Base-by-base conservation (phyloP, 306 rosid genomes). In the Dalbergia oliveri region DNA sequence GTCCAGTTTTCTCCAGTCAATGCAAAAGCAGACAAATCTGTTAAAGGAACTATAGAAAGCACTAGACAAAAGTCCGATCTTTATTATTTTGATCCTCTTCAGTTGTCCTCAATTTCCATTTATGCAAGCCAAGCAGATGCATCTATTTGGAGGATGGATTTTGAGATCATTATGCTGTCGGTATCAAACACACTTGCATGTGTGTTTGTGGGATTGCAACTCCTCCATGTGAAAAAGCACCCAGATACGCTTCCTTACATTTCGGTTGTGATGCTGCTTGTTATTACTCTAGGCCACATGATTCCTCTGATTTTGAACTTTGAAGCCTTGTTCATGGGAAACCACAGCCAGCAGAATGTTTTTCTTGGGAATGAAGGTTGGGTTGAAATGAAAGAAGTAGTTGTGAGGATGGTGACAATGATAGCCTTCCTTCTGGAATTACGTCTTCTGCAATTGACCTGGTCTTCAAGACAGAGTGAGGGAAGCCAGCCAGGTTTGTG, bases 321-420 rank as follows among this genome's bases (percentile, higher is more conserved):
- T 43, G 91, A 90, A 82, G 94, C 98, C 69, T 56, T 95, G 79
- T 89, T 94, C 75, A 79, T 68, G 75, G 85, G 71, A 53, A 86
- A 81, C 37, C 92, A 50, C 12, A 87, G 78, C 60, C 82, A 56
- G 83, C 89, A 85, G 81, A 86, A 45, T 69, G 58, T 77, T 72
- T 91, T 95, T 83, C 83, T 91, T 60, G 87, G 93, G 76, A 87
- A 87, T 58, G 91, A 88, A 10, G 97, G 90, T 56, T 95, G 99
- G 99, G 91, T 95, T 75, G 85, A 89, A 87, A 92, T 90, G 69
- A 92, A 93, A 82, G 91, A 88, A 88, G 95, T 93, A 75, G 75
- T 89, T 12, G 89, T 91, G 77, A 87, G 98, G 86, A 74, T 93
- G 69, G 93, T 95, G 75, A 87, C 92, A 54, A 84, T 95, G 98